Percentiles rank a stretch among this genome's conserved stretches.
phyloP scores from a whole-genome alignment of 331 rosid genomes.

The Pyracantha coccinea region DNA sequence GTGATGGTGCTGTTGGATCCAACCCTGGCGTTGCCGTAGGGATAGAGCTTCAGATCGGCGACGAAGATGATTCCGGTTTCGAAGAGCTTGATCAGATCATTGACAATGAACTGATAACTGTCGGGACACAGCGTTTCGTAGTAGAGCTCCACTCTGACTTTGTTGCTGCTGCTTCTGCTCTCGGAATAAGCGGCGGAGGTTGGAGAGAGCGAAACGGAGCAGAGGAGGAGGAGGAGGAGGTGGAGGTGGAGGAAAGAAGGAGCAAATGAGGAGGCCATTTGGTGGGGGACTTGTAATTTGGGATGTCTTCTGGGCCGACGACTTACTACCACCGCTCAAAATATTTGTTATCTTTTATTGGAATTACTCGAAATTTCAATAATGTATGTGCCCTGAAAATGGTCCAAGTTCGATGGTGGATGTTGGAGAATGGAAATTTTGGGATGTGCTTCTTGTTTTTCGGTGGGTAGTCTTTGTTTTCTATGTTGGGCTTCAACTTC shows the following conservation, averaged over 20 bases:
- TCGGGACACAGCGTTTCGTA: constrained; percentile 30
- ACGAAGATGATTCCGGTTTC: constrained; percentile 7
- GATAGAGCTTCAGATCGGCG: constrained; percentile 25
- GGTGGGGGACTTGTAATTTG: background rate
- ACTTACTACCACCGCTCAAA: background rate
- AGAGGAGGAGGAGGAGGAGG: background rate
- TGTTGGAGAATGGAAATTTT: background rate
- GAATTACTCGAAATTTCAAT: background rate
- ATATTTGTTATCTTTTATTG: background rate
- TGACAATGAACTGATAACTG: constrained; percentile 14
- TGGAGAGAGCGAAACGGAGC: background rate
- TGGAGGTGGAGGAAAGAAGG: background rate
- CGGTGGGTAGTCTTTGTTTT: no score
- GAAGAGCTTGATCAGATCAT: constrained; percentile 18
- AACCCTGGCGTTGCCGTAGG: constrained; percentile 25
- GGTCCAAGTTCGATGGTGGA: background rate
- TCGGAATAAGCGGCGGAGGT: background rate
- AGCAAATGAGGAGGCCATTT: background rate
- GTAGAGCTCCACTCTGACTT: constrained; percentile 22
- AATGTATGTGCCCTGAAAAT: background rate
- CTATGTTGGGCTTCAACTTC: background rate
- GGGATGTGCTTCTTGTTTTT: background rate
- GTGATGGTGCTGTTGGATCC: background rate
- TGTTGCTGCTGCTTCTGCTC: background rate
- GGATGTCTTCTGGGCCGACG: background rate